Evolutionary conservation across 164 flowering plant genomes (phyloP), one percentile per base, ranked within the genome.

Genomic region (Nelumbo lutea): DNA sequence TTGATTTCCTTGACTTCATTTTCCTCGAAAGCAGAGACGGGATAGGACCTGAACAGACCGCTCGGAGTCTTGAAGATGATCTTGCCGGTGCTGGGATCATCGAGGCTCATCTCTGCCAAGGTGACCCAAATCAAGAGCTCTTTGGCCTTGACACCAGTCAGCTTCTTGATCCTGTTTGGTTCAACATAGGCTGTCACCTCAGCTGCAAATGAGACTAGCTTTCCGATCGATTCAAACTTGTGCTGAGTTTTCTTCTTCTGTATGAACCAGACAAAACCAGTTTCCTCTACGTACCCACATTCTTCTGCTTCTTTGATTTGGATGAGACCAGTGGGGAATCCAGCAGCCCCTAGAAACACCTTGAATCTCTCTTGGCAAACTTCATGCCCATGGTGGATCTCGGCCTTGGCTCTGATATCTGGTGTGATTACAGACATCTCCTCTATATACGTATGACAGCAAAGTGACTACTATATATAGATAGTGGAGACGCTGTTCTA

Each of bases 261-360:
- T n/a, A 42, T 15, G 47, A 80, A 73, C 83, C 83, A 80, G 79
- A 78, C 73, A 69, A 72, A 80, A 3, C 83, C 83, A 6, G 80
- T 78, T 46, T 57, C 45, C 68, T 58, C 42, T 9, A 75, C 79
- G 27, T 68, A 75, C 0, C 83, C 80, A 0, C 70, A 75, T 71
- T 80, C 83, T 11, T 70, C 56, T 1, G 77, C 70, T 5, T 76
- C 47, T 4, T 62, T 69, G 8, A 79, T 66, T 5, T 78, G 82
- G 63, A 79, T 79, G 43, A 80, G 77, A 2, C 83, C 83, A 1
- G 59, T 42, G 13, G 83, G 83, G 62, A 80, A 73, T 7, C 56
- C 72, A 56, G 27, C 27, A 27, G 27, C 27, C 27, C 27, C 27
- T 27, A 27, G 27, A 27, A 27, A 27, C 27, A 27, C 27, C 27